Conservation (phyloP, 352 stramenopile species). For the Pythium insidiosum region DNA sequence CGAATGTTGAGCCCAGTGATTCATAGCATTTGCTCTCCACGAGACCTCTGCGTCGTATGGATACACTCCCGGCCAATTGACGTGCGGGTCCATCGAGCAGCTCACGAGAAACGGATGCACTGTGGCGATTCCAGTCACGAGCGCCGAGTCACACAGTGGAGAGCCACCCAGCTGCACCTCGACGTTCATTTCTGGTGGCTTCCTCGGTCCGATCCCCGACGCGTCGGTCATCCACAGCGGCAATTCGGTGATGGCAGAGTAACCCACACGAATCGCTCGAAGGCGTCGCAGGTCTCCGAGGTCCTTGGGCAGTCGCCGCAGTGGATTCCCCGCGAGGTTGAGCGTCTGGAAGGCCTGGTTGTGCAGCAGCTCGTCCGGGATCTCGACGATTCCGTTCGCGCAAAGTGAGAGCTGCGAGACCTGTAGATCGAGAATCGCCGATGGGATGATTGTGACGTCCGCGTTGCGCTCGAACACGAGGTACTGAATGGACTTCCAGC, state of each 20-base stretch:
- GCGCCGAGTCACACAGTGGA: neutral
- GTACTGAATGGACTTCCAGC: neutral
- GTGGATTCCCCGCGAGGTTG: conserved; percentile 1
- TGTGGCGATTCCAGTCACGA: neutral
- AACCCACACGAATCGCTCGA: neutral
- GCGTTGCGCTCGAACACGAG: conserved; percentile 6
- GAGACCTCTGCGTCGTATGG: no score
- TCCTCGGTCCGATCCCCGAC: neutral
- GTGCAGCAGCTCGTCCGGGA: neutral
- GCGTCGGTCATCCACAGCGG: conserved; percentile 2
- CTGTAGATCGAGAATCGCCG: neutral
- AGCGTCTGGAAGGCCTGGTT: conserved; percentile 4
- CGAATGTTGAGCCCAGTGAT: neutral
- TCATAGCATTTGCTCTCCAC: neutral
- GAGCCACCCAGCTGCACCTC: neutral
- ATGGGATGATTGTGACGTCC: neutral
- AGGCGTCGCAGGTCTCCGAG: conserved; percentile 2
- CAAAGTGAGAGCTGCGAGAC: conserved; percentile 4
- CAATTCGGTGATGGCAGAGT: neutral
- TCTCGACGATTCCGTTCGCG: conserved; percentile 2
- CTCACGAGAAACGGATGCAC: neutral
- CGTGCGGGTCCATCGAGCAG: neutral
- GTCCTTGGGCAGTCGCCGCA: neutral
- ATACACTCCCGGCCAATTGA: neutral
- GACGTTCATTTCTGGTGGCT: neutral